phyloP scores from a whole-genome alignment of 2,329 filamentous ascomycete species.

The Myriosclerotinia curreyana region DNA sequence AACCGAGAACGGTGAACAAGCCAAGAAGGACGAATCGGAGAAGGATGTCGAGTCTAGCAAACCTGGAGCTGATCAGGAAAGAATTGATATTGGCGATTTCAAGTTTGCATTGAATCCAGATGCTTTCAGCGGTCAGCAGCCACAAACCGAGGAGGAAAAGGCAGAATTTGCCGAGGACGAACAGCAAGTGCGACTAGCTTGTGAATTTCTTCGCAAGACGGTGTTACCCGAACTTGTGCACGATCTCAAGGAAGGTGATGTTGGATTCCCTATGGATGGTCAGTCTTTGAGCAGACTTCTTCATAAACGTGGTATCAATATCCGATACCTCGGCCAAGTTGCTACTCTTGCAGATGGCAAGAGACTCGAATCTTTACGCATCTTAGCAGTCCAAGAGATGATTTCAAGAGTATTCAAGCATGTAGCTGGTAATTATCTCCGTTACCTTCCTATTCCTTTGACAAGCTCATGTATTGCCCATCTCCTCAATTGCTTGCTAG shows the following conservation, averaged over 20 bases:
- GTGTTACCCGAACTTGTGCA: conserved; percentile 82
- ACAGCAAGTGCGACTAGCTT: conserved; percentile 80
- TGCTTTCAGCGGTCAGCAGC: conserved; percentile 87
- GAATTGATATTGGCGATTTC: conserved; percentile 84
- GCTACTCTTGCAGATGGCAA: conserved; percentile 67
- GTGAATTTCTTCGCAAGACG: conserved; percentile 70
- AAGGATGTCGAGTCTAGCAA: conserved; percentile 34
- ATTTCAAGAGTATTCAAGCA: conserved; percentile 96
- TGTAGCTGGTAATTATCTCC: conserved; percentile 73
- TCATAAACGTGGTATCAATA: conserved; percentile 96
- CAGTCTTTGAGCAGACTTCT: conserved; percentile 81
- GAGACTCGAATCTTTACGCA: conserved; percentile 72
- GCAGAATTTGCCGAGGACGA: conserved; percentile 79
- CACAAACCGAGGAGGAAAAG: conserved; percentile 89
- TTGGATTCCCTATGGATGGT: conserved; percentile 99
- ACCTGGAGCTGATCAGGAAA: conserved; percentile 47
- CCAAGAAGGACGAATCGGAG: neutral
- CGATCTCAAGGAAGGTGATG: conserved; percentile 86
- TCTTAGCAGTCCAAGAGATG: conserved; percentile 86
- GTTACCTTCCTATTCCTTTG: conserved; percentile 74
- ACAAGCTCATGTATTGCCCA: conserved; percentile 79
- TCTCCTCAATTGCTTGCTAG: conserved; percentile 89
- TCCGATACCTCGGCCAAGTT: conserved; percentile 89
- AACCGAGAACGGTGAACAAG: neutral
- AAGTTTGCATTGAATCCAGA: conserved; percentile 89